Percentiles rank a stretch among this genome's conserved stretches.
phyloP scores from a whole-genome alignment of 345 rosid species.

The Syzygium grande region DNA sequence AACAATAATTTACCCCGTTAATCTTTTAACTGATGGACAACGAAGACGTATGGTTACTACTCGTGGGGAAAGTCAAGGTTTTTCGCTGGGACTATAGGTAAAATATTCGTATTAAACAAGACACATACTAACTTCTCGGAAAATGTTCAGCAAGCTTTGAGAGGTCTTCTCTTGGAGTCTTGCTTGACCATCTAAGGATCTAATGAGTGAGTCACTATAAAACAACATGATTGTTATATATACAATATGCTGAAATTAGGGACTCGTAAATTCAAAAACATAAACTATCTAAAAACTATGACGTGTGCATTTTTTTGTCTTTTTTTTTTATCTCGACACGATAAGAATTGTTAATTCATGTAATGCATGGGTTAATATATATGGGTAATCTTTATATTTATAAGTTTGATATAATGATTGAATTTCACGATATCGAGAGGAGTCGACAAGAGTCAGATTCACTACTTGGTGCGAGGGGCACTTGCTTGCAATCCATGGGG shows the following conservation, averaged over 20 bases:
- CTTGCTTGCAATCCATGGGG: background rate
- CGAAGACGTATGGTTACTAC: background rate
- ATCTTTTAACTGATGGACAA: background rate
- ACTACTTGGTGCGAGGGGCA: background rate
- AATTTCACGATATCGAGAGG: background rate
- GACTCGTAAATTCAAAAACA: no score
- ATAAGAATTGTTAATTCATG: no score
- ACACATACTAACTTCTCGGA: background rate
- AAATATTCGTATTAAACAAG: background rate
- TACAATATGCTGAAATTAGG: no score
- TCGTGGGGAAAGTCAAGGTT: background rate
- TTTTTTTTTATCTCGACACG: no score
- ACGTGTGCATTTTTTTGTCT: no score
- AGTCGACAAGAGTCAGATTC: background rate
- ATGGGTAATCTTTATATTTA: no score
- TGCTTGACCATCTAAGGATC: no score
- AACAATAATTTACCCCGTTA: no score
- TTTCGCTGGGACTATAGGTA: background rate
- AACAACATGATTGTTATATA: no score
- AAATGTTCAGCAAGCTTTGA: background rate
- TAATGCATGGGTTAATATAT: no score
- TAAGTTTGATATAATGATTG: background rate
- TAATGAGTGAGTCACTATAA: no score
- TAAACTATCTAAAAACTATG: no score
- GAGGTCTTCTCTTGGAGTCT: background rate